A percentile compares a stretch with the other conserved stretches of the same genome.
Conservation (phyloP, 805 yeast species). For the Candida railenensis region DNA sequence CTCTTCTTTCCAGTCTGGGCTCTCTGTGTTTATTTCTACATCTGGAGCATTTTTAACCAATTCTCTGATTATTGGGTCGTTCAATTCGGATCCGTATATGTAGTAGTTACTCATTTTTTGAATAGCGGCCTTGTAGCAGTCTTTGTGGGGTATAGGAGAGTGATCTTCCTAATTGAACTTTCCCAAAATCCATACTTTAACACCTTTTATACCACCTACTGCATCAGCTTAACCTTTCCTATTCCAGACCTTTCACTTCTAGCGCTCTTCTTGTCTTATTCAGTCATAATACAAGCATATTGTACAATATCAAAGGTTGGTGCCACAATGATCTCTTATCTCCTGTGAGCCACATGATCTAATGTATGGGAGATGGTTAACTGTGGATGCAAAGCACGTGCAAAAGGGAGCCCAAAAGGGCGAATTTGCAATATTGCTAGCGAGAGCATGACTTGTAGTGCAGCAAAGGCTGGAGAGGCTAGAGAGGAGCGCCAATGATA, state of each 20-base stretch:
- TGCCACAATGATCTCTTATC: neutral
- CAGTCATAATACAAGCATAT: neutral
- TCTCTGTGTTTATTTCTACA: neutral
- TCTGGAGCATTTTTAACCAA: neutral
- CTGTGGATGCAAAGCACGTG: neutral
- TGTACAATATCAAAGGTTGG: neutral
- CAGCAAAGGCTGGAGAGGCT: no score
- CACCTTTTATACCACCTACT: no score
- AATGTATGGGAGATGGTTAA: neutral
- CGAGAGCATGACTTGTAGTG: neutral
- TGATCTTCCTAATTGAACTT: no score
- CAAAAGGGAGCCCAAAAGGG: no score
- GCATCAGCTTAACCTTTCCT: no score
- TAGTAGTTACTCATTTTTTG: constrained; percentile 4
- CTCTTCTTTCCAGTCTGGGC: constrained; percentile 11
- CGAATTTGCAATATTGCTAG: no score
- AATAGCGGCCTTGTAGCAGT: no score
- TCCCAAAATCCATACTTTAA: no score
- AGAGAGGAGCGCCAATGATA: no score
- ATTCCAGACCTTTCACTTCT: no score
- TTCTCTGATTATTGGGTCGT: constrained; percentile 2
- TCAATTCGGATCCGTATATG: constrained; percentile 5
- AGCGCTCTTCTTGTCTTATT: no score
- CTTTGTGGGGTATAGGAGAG: no score
- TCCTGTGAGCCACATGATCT: neutral